phyloP scores from a whole-genome alignment of 2,329 filamentous ascomycete species.

The Fonsecaea erecta region DNA sequence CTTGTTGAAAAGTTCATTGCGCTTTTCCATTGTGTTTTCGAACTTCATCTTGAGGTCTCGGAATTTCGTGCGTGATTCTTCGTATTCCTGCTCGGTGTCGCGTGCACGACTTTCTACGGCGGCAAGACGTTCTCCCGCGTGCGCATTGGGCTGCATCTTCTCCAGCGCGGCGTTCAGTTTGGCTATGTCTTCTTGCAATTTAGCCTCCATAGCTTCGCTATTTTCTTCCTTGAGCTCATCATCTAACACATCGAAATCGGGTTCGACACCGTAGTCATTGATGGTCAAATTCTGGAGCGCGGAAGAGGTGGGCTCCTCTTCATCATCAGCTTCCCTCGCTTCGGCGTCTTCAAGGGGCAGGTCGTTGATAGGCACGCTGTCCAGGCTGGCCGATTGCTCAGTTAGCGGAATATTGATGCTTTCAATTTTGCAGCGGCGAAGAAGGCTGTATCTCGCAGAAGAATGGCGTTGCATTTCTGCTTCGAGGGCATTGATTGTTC shows the following conservation, averaged over 20 bases:
- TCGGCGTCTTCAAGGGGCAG: slow-evolving; percentile 76
- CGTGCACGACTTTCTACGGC: slow-evolving; percentile 82
- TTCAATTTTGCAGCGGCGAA: slow-evolving; percentile 90
- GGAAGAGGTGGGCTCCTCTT: slow-evolving; percentile 54
- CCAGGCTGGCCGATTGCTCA: slow-evolving; percentile 71
- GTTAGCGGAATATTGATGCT: slow-evolving; percentile 84
- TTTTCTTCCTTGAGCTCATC: slow-evolving; percentile 82
- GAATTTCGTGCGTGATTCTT: slow-evolving; percentile 76
- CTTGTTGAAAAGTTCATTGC: slow-evolving; percentile 91
- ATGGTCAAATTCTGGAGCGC: slow-evolving; percentile 65
- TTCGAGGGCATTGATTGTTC: slow-evolving; percentile 78
- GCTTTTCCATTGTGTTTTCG: slow-evolving; percentile 76
- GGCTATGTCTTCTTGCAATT: slow-evolving; percentile 76
- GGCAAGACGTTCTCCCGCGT: slow-evolving; percentile 88
- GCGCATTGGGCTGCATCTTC: slow-evolving; percentile 96
- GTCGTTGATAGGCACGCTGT: slow-evolving; percentile 86
- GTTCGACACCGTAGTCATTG: slow-evolving; percentile 81
- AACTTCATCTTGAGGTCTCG: slow-evolving; percentile 81
- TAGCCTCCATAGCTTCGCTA: slow-evolving; percentile 72
- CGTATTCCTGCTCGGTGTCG: slow-evolving; percentile 85
- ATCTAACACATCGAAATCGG: slow-evolving; percentile 81
- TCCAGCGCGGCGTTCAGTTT: slow-evolving; percentile 78
- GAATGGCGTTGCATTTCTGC: slow-evolving; percentile 84
- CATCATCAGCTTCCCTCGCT: slow-evolving; percentile 90
- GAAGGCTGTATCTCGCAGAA: slow-evolving; percentile 78